Evolutionary conservation across 805 yeast species (phyloP).

Genomic region (Kodamaea leandrae): DNA sequence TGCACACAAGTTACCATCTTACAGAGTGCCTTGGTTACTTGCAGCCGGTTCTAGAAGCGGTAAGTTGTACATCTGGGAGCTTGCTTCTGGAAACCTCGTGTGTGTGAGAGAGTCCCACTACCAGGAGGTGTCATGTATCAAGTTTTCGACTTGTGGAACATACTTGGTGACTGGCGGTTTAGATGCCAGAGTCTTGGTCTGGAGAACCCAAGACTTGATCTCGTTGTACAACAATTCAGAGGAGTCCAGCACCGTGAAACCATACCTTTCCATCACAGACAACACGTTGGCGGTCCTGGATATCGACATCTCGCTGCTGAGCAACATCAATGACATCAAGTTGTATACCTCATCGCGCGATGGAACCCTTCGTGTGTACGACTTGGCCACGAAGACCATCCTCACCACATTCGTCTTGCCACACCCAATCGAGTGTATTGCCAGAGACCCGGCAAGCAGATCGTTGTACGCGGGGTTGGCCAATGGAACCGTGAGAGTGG

Average conservation of each 20-base stretch:
- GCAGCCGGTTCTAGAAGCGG: conserved; percentile 79
- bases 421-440: conserved; percentile 52
- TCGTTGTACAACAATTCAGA: conserved; percentile 27
- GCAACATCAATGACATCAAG: conserved; percentile 56
- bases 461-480: conserved; percentile 65
- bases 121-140: conserved; percentile 63
- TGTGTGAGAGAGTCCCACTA: conserved; percentile 80
- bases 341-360: conserved; percentile 72
- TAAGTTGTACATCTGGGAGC: conserved; percentile 79
- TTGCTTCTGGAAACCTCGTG: conserved; percentile 70
- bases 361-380: conserved; percentile 71
- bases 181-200: conserved; percentile 76
- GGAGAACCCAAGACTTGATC: conserved; percentile 67
- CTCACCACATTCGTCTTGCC: conserved; percentile 73
- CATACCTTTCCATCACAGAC: conserved; percentile 58
- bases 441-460: conserved; percentile 78
- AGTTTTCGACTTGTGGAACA: conserved; percentile 58
- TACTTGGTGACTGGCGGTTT: conserved; percentile 72
- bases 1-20: conserved; percentile 31
- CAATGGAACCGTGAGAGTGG: conserved; percentile 57
- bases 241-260: conserved; percentile 45
- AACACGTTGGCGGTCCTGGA: conserved; percentile 56
- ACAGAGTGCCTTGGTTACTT: conserved; percentile 59
- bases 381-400: conserved; percentile 44
- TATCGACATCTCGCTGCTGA: conserved; percentile 46